Evolutionary conservation across 495 filamentous ascomycete species (phyloP).

Genomic region (Penicillium chermesinum): DNA sequence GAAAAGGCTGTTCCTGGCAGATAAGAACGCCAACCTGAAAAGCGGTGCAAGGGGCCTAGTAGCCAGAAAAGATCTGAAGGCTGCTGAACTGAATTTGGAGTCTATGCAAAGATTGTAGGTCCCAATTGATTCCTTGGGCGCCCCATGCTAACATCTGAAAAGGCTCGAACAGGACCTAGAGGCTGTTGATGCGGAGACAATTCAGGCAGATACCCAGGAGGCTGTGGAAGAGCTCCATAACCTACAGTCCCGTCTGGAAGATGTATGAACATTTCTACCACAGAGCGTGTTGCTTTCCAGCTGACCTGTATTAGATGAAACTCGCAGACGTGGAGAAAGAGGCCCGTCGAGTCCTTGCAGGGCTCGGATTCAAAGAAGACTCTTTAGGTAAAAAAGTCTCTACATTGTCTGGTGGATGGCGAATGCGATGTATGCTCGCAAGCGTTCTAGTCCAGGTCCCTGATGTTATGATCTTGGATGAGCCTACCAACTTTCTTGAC

Average conservation of each 20-base stretch:
- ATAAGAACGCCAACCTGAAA: slow-evolving; percentile 65
- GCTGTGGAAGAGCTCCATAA: slow-evolving; percentile 59
- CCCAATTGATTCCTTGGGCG: neutral
- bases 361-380: slow-evolving; percentile 67
- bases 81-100: slow-evolving; percentile 57
- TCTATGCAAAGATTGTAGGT: slow-evolving; percentile 49
- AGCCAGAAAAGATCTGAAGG: slow-evolving; percentile 63
- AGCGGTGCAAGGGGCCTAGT: slow-evolving; percentile 68
- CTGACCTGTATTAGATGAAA: slow-evolving; percentile 30
- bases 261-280: slow-evolving; percentile 26
- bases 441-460: slow-evolving; percentile 61
- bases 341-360: slow-evolving; percentile 58
- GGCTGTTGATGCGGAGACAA: slow-evolving; percentile 46
- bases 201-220: slow-evolving; percentile 57
- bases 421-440: slow-evolving; percentile 66
- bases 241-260: slow-evolving; percentile 51
- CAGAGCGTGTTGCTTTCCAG: neutral
- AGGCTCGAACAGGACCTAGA: slow-evolving; percentile 52
- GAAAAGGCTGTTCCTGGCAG: slow-evolving; percentile 57
- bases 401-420: slow-evolving; percentile 74
- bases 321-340: slow-evolving; percentile 47
- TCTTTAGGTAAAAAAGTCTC: slow-evolving; percentile 51
- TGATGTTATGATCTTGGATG: slow-evolving; percentile 78
- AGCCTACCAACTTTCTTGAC: slow-evolving; percentile 83
- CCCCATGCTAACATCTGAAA: slow-evolving; percentile 3